Conservation (phyloP, 2,329 filamentous ascomycete genomes). For the Alternaria gaisen region DNA sequence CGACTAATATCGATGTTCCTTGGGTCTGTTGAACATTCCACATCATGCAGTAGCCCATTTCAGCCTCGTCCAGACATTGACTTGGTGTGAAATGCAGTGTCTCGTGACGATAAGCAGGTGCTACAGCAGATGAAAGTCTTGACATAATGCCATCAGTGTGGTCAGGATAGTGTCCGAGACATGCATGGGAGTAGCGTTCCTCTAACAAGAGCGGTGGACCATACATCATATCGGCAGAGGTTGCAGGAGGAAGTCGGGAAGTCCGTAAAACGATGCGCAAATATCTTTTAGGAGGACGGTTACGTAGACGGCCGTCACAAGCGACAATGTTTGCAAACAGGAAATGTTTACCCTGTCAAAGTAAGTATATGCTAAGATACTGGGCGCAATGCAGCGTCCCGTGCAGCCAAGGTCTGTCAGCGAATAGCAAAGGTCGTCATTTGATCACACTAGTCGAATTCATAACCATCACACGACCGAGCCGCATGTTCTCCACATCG, state of each 20-base stretch:
- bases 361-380: background rate
- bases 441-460: conserved; percentile 6
- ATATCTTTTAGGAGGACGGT: background rate
- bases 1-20: conserved; percentile 24
- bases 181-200: background rate
- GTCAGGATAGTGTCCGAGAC: background rate
- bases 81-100: background rate
- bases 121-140: background rate
- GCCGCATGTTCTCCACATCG: conserved; percentile 23
- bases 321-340: background rate
- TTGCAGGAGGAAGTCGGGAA: background rate
- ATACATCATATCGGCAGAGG: background rate
- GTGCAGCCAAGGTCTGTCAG: background rate
- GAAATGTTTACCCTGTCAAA: background rate
- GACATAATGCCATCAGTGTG: background rate
- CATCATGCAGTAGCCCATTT: background rate
- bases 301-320: background rate
- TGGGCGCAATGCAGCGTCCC: background rate
- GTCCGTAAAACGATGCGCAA: conserved; percentile 2
- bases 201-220: background rate
- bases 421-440: conserved; percentile 3
- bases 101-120: conserved; percentile 1
- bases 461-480: conserved; percentile 14
- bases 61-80: background rate
- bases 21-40: background rate